Percentiles rank a stretch among this genome's conserved stretches.
Conservation (phyloP, 2,329 filamentous ascomycete genomes). For the Hortaea sp. region DNA sequence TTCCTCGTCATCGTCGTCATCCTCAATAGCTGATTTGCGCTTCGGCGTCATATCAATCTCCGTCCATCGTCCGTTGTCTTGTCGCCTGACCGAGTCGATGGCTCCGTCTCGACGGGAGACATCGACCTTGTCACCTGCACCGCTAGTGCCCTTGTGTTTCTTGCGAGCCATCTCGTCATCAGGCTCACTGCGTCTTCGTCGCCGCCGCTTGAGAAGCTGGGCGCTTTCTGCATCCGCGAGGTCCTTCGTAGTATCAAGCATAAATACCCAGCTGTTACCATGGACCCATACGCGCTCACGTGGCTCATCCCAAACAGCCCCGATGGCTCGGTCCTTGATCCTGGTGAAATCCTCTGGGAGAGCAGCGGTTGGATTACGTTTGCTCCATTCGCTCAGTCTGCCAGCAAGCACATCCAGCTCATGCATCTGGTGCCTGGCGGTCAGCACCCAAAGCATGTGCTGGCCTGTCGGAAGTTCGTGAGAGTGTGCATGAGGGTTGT, state of each 20-base stretch:
- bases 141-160: slow-evolving; percentile 36
- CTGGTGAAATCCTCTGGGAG: slow-evolving; percentile 66
- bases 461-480: slow-evolving; percentile 46
- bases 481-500: slow-evolving; percentile 44
- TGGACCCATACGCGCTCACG: slow-evolving; percentile 75
- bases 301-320: slow-evolving; percentile 64
- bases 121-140: slow-evolving; percentile 46
- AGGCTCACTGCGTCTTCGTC: slow-evolving; percentile 18
- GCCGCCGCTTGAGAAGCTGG: slow-evolving; percentile 1
- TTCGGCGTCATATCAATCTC: slow-evolving; percentile 22
- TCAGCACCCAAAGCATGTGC: slow-evolving; percentile 50
- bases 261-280: slow-evolving; percentile 75
- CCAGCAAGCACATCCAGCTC: slow-evolving; percentile 73
- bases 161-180: slow-evolving; percentile 10
- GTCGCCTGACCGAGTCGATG: slow-evolving; percentile 16
- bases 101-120: slow-evolving; percentile 21
- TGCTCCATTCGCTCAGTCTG: slow-evolving; percentile 72
- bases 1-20: slow-evolving; percentile 32
- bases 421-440: slow-evolving; percentile 57
- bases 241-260: slow-evolving; percentile 76
- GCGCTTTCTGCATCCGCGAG: slow-evolving; percentile 30
- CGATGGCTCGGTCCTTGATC: slow-evolving; percentile 71
- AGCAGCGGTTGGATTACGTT: slow-evolving; percentile 64
- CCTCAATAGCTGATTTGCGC: slow-evolving; percentile 31
- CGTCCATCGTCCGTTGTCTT: slow-evolving; percentile 21